Conservation (phyloP, 2,329 filamentous ascomycete genomes). For the Cladosporium sp. region DNA sequence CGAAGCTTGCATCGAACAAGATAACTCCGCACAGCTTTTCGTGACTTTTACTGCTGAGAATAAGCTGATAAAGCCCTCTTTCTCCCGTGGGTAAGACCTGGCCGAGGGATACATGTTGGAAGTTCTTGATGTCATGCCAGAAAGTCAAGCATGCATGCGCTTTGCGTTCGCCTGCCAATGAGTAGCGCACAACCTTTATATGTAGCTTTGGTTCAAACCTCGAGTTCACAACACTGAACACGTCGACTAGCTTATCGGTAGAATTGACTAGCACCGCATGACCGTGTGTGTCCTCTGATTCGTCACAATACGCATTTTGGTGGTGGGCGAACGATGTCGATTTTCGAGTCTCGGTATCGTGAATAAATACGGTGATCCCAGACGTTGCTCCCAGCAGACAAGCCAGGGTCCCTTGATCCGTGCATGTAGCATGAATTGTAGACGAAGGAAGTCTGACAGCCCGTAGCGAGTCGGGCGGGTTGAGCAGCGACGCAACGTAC, state of each 20-base stretch:
- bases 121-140: background rate
- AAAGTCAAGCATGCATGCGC: background rate
- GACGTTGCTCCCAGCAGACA: background rate
- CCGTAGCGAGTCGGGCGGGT: background rate
- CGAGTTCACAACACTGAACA: background rate
- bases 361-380: background rate
- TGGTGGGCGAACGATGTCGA: background rate
- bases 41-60: background rate
- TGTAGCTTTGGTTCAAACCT: background rate
- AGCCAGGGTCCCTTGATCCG: background rate
- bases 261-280: background rate
- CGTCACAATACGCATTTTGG: background rate
- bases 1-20: background rate
- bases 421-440: background rate
- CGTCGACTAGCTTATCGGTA: background rate
- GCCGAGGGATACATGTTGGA: background rate
- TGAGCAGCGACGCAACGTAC: slow-evolving; percentile 18
- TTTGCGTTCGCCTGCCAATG: background rate
- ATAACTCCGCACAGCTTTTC: background rate
- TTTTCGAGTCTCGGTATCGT: slow-evolving; percentile 1
- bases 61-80: background rate
- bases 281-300: background rate
- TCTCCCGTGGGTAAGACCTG: background rate
- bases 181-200: background rate
- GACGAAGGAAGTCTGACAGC: slow-evolving; percentile 1